Percentiles rank a stretch among this genome's conserved stretches.
phyloP scores from a whole-genome alignment of 1,284 basidiomycete species.

The Ganoderma sinense region DNA sequence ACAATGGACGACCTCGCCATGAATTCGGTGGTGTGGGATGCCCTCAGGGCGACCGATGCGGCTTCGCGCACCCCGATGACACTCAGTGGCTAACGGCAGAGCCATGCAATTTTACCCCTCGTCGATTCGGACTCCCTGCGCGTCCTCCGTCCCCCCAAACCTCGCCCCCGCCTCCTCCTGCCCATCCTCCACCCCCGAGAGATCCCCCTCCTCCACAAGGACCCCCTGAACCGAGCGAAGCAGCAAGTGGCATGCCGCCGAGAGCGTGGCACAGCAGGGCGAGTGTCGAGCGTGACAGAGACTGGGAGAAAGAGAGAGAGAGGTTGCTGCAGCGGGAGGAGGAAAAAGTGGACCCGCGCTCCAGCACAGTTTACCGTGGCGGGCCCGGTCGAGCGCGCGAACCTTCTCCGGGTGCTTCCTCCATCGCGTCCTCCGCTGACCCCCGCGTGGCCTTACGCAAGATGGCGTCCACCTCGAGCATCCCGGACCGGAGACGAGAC shows the following conservation, averaged over 20 bases:
- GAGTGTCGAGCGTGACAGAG: constrained; percentile 9
- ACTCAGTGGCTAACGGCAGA: constrained; percentile 29
- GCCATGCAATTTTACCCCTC: background rate
- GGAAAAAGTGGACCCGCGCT: background rate
- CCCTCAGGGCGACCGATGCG: constrained; percentile 16
- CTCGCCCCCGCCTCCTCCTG: background rate
- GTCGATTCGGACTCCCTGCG: background rate
- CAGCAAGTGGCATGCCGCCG: constrained; percentile 3
- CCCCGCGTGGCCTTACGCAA: constrained; percentile 8
- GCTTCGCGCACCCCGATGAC: constrained; percentile 42
- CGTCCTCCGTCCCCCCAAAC: background rate
- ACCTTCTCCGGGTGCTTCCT: constrained; percentile 18
- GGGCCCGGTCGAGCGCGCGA: constrained; percentile 10
- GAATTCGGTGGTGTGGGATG: constrained; percentile 23
- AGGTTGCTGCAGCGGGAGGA: background rate
- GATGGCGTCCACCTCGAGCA: constrained; percentile 8
- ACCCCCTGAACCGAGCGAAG: background rate
- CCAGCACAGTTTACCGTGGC: constrained; percentile 12
- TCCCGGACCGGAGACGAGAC: constrained; percentile 11
- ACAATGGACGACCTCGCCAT: constrained; percentile 21
- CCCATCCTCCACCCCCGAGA: constrained; percentile 7
- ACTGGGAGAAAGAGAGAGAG: background rate
- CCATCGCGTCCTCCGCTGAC: constrained; percentile 20
- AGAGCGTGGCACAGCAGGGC: background rate
- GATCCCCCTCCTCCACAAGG: constrained; percentile 8